Conservation (phyloP, 495 filamentous ascomycete genomes). For the Pyronema domesticum region DNA sequence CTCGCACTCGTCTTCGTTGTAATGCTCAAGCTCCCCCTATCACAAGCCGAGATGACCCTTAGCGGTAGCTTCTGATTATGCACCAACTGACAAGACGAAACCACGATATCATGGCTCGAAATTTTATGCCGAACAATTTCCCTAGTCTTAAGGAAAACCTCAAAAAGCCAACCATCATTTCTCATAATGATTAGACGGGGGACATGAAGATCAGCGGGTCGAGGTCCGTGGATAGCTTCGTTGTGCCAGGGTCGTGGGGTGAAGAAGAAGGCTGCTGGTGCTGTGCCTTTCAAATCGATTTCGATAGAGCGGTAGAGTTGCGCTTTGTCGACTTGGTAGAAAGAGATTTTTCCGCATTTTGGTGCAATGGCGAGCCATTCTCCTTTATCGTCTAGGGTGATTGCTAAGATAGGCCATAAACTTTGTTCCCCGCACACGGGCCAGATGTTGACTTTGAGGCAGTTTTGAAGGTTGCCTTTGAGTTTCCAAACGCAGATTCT, state of each 20-base stretch:
- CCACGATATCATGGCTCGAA: constrained; percentile 11
- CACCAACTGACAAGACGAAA: constrained; percentile 24
- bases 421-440: constrained; percentile 21
- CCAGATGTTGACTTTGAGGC: constrained; percentile 19
- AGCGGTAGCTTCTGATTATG: constrained; percentile 20
- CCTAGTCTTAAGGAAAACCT: constrained; percentile 27
- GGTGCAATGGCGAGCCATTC: constrained; percentile 48
- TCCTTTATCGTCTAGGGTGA: constrained; percentile 40
- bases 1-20: constrained; percentile 14
- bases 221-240: constrained; percentile 10
- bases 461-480: constrained; percentile 21
- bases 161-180: constrained; percentile 38
- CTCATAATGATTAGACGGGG: constrained; percentile 35
- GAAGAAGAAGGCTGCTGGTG: constrained; percentile 43
- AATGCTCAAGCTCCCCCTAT: constrained; percentile 19
- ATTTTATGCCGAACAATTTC: constrained; percentile 14
- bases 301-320: constrained; percentile 32
- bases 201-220: too few relatives aligned
- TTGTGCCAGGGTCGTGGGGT: constrained; percentile 14
- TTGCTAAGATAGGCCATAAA: constrained; percentile 36
- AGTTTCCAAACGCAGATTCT: constrained; percentile 42
- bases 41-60: constrained; percentile 23
- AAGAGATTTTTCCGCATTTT: constrained; percentile 32
- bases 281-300: constrained; percentile 34
- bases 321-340: constrained; percentile 40